These are phyloP conservation scores for Xerocomellus dryophilus DNA, from an alignment of 768 basidiomycete species.

Conservation along the genomic window DNA sequence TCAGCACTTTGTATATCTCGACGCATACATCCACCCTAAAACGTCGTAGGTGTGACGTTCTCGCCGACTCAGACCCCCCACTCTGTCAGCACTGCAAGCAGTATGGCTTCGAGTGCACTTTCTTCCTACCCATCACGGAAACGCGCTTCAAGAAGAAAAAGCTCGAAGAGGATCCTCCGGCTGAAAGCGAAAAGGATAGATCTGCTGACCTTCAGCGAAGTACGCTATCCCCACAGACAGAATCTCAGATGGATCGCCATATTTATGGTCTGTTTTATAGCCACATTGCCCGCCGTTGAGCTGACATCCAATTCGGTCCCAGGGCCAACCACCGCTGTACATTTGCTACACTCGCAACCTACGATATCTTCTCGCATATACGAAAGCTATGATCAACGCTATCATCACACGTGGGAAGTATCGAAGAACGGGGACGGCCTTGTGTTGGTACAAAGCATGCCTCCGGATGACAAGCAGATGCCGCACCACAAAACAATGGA, in stretches of 20 bases:
- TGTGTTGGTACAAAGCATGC: slow-evolving; percentile 72
- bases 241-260: slow-evolving; percentile 53
- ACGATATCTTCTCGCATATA: slow-evolving; percentile 82
- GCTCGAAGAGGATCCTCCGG: slow-evolving; percentile 62
- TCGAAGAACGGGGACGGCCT: slow-evolving; percentile 82
- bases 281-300: slow-evolving; percentile 11
- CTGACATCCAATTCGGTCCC: slow-evolving; percentile 34
- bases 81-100: slow-evolving; percentile 94
- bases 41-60: slow-evolving; percentile 68
- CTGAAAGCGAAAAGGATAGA: slow-evolving; percentile 37
- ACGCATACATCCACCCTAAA: slow-evolving; percentile 14
- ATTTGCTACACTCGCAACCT: slow-evolving; percentile 87
- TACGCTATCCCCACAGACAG: slow-evolving; percentile 46
- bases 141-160: slow-evolving; percentile 98
- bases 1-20: slow-evolving; percentile 25
- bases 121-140: slow-evolving; percentile 97
- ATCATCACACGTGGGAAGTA: slow-evolving; percentile 88
- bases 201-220: slow-evolving; percentile 28
- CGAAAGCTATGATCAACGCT: slow-evolving; percentile 82
- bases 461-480: slow-evolving; percentile 51
- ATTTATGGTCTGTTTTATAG: slow-evolving; percentile 53
- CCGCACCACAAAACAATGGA: slow-evolving; percentile 62
- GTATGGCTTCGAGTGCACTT: slow-evolving; percentile 91
- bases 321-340: slow-evolving; percentile 87
- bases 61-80: slow-evolving; percentile 73